Base-by-base conservation (phyloP, 2,329 filamentous ascomycete genomes). In the Plenodomus biglobosus region DNA sequence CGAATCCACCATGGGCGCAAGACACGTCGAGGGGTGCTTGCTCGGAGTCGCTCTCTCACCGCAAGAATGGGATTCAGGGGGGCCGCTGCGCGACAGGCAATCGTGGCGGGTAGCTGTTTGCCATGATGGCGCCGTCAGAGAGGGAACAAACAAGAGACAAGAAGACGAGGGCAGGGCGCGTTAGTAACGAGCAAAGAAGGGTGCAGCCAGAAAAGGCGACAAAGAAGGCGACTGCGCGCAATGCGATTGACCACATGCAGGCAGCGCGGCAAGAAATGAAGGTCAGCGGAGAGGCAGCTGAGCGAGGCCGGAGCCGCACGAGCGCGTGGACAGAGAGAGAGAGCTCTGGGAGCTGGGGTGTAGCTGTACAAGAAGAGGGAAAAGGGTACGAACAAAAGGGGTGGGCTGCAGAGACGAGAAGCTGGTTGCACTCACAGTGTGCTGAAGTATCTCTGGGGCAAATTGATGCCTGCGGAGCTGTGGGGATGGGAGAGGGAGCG, bases 121-220 rank as follows among this genome's bases (percentile, higher is more conserved):
- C 72, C 70, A 71, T 66, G 56, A 68, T 59, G 69, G 65, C 68
- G 64, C 65, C 64, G 71, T 73, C 67, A 73, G 70, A 73, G 57
- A 61, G 63, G 56, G 66, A 58, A 68, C 64, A 66, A 64, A 59
- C 52, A 58, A 69, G 58, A 53, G 56, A 65, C 61, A 54, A 62
- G 64, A 52, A 56, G 55, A 61, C 48, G 55, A 61, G 50, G 54
- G 62, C 32, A 42, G 46, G 52, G 58, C 52, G 62, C 27, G 56
- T 50, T 59, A 65, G 66, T 51, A 54, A 67, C 50, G 58, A 56
- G 41, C 55, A 50, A 3, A 52, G 48, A 52, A 58, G 53, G 37
- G 34, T 22, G 42, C 40, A 52, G 47, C 39, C 20, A n/a, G 40
- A 58, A 50, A 53, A 42, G 51, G 54, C 21, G 56, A 65, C 59